Base-by-base conservation (phyloP, 1,139 yeast genomes). In the Suzukiozyma palmioleophila region DNA sequence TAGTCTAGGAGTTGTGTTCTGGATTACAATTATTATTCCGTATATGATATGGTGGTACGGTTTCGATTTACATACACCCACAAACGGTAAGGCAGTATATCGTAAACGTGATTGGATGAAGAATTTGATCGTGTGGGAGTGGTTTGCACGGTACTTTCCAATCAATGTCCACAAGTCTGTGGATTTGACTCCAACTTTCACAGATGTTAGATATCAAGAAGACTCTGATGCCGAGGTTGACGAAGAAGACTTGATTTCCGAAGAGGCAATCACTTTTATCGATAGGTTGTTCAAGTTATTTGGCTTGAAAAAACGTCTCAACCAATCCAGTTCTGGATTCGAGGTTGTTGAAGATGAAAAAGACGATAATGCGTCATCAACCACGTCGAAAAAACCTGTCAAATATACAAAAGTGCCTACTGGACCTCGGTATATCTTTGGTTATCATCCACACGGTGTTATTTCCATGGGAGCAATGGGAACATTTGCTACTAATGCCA, bases 391-490 rank as follows among this genome's bases (percentile, higher is more conserved):
- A 16, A 40, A 28, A 24, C 35, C 43, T 22, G 38, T 44, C 34
- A 54, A 50, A 33, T 52, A 48, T 26, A 62, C 57, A 32, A 60
- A 57, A 29, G 64, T 70, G 2, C 55, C 66, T n/a, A 68, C 79
- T 1, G 94, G 92, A 0, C 89, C 94, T 1, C 70, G 84, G 35
- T 92, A 92, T 57, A 79, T 92, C 1, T 90, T 92, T 61, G 96
- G 97, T 0, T 85, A 88, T 56, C 97, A 90, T 60, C 98, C 99
- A 0, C 98, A 92, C 58, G 98, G 99, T 0, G 90, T 92, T 9
- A 89, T 90, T 22, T 88, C 96, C 0, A 75, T 90, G 77, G 97
- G 97, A 1, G 94, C 84, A 0, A 80, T 92, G 59, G 96, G 96
- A 3, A 82, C 82, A 0, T 72, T 92, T 52, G 92, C 84, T 0